These are phyloP conservation scores for Diaporthe humulicola DNA, from an alignment of 2,329 filamentous ascomycete genomes.

Conservation along the genomic window DNA sequence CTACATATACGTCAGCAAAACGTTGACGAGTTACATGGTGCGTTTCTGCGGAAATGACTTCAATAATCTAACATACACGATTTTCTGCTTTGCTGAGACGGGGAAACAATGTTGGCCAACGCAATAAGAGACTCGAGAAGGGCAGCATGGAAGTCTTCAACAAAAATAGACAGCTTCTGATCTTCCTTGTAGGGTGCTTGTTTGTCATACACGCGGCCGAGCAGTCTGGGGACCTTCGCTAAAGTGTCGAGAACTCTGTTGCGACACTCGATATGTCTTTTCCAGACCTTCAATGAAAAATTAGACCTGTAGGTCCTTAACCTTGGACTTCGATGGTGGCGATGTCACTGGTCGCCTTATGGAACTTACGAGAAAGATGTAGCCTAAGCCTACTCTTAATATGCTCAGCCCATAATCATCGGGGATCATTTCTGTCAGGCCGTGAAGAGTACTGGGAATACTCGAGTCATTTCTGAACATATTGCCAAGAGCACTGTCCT, in stretches of 20 bases:
- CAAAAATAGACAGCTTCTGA: neutral
- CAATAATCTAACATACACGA: neutral
- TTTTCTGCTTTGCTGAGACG: neutral
- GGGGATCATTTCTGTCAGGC: neutral
- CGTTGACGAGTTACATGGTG: neutral
- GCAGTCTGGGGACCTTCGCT: neutral
- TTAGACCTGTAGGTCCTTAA: neutral
- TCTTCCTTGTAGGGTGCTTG: neutral
- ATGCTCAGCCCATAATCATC: neutral
- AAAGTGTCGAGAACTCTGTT: neutral
- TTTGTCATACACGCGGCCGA: neutral
- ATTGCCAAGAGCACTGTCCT: neutral
- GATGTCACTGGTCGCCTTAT: neutral
- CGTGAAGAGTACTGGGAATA: neutral
- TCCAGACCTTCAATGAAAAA: neutral
- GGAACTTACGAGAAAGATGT: neutral
- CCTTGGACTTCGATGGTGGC: neutral
- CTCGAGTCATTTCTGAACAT: neutral
- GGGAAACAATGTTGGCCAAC: neutral
- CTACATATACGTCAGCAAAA: neutral
- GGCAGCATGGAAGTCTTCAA: neutral
- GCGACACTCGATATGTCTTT: neutral
- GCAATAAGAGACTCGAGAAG: neutral
- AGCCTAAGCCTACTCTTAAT: neutral
- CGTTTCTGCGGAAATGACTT: neutral